Percentiles rank a stretch among this genome's conserved stretches.
Conservation (phyloP, 108 stramenopile genomes). For the Nitzschia putrida region DNA sequence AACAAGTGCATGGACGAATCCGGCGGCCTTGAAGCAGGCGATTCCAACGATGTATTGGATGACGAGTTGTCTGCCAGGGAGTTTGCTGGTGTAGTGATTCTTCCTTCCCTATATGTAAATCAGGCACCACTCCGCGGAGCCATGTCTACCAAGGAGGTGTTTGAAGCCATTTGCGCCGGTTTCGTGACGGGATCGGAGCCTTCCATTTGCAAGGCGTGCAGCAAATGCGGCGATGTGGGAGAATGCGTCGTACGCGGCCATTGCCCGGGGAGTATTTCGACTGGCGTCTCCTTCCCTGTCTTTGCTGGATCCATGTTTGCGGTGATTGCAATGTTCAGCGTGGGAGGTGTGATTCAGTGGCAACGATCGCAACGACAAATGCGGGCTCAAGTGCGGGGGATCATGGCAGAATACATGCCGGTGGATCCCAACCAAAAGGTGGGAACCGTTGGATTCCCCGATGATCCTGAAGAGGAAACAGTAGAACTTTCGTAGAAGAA, state of each 20-base stretch:
- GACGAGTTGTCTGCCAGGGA: conserved; percentile 61
- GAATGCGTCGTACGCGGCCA: conserved; percentile 29
- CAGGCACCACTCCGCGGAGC: conserved; percentile 83
- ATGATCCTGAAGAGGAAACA: conserved; percentile 15
- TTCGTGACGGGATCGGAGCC: conserved; percentile 79
- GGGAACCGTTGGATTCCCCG: conserved; percentile 27
- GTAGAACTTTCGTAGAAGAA: conserved; percentile 16
- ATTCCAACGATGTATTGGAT: conserved; percentile 66
- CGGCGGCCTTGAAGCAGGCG: conserved; percentile 49
- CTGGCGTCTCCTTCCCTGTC: conserved; percentile 30
- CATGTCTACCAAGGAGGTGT: conserved; percentile 64
- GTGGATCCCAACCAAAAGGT: conserved; percentile 67
- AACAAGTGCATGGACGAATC: conserved; percentile 60
- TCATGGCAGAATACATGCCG: conserved; percentile 95
- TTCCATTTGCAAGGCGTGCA: conserved; percentile 54
- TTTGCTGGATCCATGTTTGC: conserved; percentile 30
- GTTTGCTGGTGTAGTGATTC: conserved; percentile 70
- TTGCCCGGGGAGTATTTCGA: conserved; percentile 16
- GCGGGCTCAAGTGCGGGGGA: conserved; percentile 90
- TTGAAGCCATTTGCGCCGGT: conserved; percentile 91
- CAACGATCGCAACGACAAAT: conserved; percentile 80
- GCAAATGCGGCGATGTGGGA: conserved; percentile 31
- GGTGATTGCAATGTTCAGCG: conserved; percentile 18
- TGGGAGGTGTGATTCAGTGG: conserved; percentile 70
- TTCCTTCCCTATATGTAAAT: conserved; percentile 89